Evolutionary conservation across 1,284 basidiomycete species (phyloP), one percentile per base, ranked within the genome.

Genomic region (Meripilus lineatus): DNA sequence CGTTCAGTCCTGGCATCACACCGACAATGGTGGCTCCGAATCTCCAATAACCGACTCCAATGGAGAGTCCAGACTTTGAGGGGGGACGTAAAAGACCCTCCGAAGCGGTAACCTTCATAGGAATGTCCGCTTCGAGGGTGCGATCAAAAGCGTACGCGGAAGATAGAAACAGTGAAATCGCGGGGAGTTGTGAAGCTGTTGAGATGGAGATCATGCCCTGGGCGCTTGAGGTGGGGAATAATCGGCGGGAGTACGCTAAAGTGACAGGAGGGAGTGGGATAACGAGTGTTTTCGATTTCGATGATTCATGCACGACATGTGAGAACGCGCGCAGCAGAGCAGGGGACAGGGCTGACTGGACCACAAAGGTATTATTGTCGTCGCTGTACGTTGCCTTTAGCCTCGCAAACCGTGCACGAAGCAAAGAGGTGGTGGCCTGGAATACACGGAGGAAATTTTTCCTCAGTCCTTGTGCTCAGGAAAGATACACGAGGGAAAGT

Each of bases 371-470:
- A 50, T 55, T 56, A 41, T 57, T 57, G 23, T 59, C 57, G 22
- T 56, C 51, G 18, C 49, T 50, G 48, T 58, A 64, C 8, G 47
- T 52, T 20, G 51, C 49, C 40, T 56, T 60, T 33, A 63, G 25
- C 20, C 40, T 49, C 13, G 64, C 42, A 18, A 51, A 50, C 33
- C 57, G 55, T 4, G 51, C 32, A 21, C 49, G 45, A 32, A 65
- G 54, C n/a, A 65, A 50, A 38, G 51, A 52, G 21, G 58, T 52
- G 10, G 59, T 59, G 11, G 58, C 60, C 64, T 64, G 38, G 30
- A 20, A 22, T n/a, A n/a, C n/a, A n/a, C n/a, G 21, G 32, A 7
- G 10, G 14, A 15, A 38, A 32, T 11, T n/a, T 8, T 35, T 32
- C 18, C 36, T 24, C 22, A 20, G 24, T 11, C 38, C 43, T 38